Evolutionary conservation across 1,284 basidiomycete species (phyloP).

Genomic region (Melampsora americana): DNA sequence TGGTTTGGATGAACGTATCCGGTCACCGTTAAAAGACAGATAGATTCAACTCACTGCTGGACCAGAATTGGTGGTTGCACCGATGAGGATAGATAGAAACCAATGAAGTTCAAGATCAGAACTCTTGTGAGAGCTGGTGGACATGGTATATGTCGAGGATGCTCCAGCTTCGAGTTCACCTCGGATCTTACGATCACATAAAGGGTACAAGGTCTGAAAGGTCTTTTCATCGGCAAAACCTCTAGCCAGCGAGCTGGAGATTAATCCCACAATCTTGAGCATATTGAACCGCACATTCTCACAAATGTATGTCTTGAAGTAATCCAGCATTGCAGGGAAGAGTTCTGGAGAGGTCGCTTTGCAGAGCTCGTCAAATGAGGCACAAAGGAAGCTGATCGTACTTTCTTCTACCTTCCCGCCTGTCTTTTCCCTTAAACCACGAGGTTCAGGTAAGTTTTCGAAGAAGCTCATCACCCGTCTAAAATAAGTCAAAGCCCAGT

Average conservation of each 20-base stretch:
- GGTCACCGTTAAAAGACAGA: too few species aligned
- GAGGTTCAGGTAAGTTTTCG: constrained; percentile 79
- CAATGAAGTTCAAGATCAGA: constrained; percentile 92
- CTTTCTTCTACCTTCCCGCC: constrained; percentile 82
- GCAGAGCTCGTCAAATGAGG: constrained; percentile 52
- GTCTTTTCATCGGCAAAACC: constrained; percentile 60
- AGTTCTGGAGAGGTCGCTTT: constrained; percentile 50
- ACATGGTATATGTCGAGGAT: constrained; percentile 83
- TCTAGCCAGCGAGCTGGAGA: constrained; percentile 80
- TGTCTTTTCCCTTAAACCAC: constrained; percentile 61
- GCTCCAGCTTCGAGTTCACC: constrained; percentile 86
- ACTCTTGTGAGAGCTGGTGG: constrained; percentile 74
- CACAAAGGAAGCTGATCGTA: constrained; percentile 74
- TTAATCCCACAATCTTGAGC: constrained; percentile 81
- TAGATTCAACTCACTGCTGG: constrained; percentile 63
- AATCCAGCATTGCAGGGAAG: constrained; percentile 37
- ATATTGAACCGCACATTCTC: constrained; percentile 68
- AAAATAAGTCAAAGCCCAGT: constrained; percentile 86
- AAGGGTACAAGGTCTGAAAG: constrained; percentile 74
- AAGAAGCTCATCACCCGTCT: constrained; percentile 80
- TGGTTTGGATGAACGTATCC: constrained; percentile 4
- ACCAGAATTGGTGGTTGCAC: constrained; percentile 62
- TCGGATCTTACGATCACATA: constrained; percentile 74
- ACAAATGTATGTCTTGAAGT: constrained; percentile 36
- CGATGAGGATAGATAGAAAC: constrained; percentile 56